Evolutionary conservation across 805 yeast species (phyloP).

Genomic region (Scheffersomyces stipitis): DNA sequence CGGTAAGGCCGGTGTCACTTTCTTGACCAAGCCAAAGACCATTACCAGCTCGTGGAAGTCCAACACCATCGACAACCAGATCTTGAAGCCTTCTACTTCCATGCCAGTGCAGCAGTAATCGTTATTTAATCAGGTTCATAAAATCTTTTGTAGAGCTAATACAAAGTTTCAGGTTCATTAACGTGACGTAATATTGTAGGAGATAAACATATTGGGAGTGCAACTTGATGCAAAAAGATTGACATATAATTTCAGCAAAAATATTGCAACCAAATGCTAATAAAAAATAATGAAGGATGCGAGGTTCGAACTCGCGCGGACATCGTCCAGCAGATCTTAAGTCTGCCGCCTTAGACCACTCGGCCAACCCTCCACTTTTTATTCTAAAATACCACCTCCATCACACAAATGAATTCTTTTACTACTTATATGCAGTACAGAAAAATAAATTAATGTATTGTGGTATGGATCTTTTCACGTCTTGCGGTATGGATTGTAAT

Average conservation of each 20-base stretch:
- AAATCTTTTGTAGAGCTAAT: no score
- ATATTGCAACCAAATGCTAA: not conserved
- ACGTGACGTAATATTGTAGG: not conserved
- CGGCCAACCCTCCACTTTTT: slow-evolving; percentile 48
- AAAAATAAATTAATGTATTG: no score
- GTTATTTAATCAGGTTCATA: not conserved
- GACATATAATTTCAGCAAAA: not conserved
- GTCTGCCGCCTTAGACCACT: slow-evolving; percentile 51
- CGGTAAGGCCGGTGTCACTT: slow-evolving; percentile 72
- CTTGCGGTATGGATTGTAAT: no score
- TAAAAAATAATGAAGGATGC: slow-evolving; percentile 41
- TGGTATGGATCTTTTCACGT: no score
- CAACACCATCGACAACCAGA: slow-evolving; percentile 45
- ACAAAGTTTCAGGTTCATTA: no score
- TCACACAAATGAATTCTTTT: no score
- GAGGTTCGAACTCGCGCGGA: slow-evolving; percentile 52
- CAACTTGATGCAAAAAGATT: not conserved
- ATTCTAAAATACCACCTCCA: no score
- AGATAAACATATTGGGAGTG: not conserved
- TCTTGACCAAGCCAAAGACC: slow-evolving; percentile 74
- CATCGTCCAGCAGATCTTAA: slow-evolving; percentile 46
- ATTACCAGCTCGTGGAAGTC: slow-evolving; percentile 69
- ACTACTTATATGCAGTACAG: no score
- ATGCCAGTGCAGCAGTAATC: slow-evolving; percentile 63
- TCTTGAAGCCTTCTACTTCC: slow-evolving; percentile 54